Base-by-base conservation (phyloP, 2,329 filamentous ascomycete species). In the Ophiostoma sp. region DNA sequence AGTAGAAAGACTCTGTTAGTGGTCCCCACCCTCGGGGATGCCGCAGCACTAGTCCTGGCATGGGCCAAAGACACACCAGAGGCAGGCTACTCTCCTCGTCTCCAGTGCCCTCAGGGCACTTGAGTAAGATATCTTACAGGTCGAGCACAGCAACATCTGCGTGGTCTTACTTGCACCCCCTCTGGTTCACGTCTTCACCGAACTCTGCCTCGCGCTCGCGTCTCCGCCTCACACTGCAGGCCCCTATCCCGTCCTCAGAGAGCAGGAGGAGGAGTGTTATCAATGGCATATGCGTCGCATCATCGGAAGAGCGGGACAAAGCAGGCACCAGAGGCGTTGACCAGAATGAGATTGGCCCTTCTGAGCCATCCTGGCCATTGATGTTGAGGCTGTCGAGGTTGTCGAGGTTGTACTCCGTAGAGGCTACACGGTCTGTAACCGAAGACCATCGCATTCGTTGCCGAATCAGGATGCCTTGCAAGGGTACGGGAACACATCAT, bases 201-300 rank as follows among this genome's bases (percentile, higher is more conserved):
- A 72, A 67, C 64, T 71, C 66, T 69, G 69, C 67, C 68, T 70
- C 60, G 52, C 45, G 55, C 60, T 42, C 68, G 18, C 52, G 62
- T 49, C 44, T 69, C 62, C 16, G 45, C n/a, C 58, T 62, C 58
- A 62, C 58, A 40, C 36, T 70, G 67, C 69, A 71, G 8, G 52
- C 69, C 70, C 70, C 70, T 67, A 68, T 70, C 49, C 6, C 49
- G 14, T 55, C 12, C 16, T 55, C 18, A 9, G 27, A 27, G 27
- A 27, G 27, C 27, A 27, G 27, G 27, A 27, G 27, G 27, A 27
- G 11, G 27, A 60, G 27, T 60, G 12, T 60, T 38, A 60, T 60
- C 27, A 38, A 27, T 58, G 52, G 55, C 27, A 60, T 27, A 27
- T 27, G 27, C 18, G n/a, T 55, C 18, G 45, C 45, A 27, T 40